Base-by-base conservation (phyloP, 176 grass and related monocot species). In the Saccharum spontaneum region DNA sequence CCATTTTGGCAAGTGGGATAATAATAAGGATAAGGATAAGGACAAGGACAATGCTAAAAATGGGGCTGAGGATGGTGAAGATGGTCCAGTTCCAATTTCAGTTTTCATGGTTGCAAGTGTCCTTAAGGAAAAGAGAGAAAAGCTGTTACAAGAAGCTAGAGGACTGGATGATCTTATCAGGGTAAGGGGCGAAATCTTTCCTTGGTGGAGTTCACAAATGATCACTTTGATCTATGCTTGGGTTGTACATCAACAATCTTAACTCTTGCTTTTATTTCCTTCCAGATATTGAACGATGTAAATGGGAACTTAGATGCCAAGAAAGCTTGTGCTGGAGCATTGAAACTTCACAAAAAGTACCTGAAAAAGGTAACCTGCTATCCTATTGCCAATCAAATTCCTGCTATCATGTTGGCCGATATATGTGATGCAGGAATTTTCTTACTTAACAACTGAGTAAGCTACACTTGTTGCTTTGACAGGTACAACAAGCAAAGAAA, bases 41-140 rank as follows among this genome's bases (percentile, higher is more conserved):
- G 55, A 60, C 9, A 62, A 62, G 59, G n/a, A 62, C 5, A 62
- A 92, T 76, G 48, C 89, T 15, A 98, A 81, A 76, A 94, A 75
- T 86, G 97, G 73, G 16, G 12, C 63, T 40, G 90, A 90, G 22
- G 77, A 84, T 71, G 65, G 36, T 84, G 94, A 96, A 62, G 97
- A 99, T 36, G 97, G 87, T 13, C 97, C 97, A 15, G 83, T 99
- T 77, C 97, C 97, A 8, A 99, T 99, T 90, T 94, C 97, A 57
- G 97, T 99, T 86, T 99, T 99, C 86, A 92, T 99, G 70, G 97
- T 99, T 85, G 97, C 97, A 26, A 94, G 97, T 84, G 97, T 99
- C 82, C 90, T 99, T 36, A 99, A 99, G 82, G 97, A 99, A 79
- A 96, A 99, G 76, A 99, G 97, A 79, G 88, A 94, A 20, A 98